Conservation (phyloP, 2,329 filamentous ascomycete species). For the Neonectria faginata region DNA sequence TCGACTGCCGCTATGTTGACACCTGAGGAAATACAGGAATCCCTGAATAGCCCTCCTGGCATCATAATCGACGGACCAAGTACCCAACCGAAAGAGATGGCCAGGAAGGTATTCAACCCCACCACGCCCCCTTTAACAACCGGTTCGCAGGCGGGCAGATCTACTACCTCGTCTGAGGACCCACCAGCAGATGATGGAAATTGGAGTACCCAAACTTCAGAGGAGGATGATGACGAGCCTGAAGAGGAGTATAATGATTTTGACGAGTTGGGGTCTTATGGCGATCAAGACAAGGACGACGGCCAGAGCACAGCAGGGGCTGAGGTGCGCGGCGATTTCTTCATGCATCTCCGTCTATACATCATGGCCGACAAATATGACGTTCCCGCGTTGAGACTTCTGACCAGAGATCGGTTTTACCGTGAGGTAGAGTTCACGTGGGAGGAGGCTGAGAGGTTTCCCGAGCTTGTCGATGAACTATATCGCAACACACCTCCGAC, state of each 20-base stretch:
- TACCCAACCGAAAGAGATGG: no score
- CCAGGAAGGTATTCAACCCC: no score
- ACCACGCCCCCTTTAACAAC: neutral
- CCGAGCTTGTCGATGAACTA: slow-evolving; percentile 29
- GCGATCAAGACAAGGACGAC: neutral
- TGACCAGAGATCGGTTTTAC: slow-evolving; percentile 49
- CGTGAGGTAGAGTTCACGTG: slow-evolving; percentile 31
- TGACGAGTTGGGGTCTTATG: neutral
- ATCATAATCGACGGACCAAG: neutral
- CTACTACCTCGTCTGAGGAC: neutral
- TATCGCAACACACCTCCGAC: slow-evolving; percentile 17
- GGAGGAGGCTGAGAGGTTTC: slow-evolving; percentile 21
- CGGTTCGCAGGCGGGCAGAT: neutral
- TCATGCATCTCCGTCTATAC: slow-evolving; percentile 46
- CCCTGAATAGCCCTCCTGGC: slow-evolving; percentile 21
- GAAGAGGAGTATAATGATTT: slow-evolving; percentile 34
- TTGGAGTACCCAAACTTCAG: neutral
- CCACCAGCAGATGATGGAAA: neutral
- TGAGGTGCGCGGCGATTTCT: slow-evolving; percentile 18
- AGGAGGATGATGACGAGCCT: neutral
- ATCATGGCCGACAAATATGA: slow-evolving; percentile 53
- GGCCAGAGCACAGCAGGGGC: neutral
- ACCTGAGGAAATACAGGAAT: slow-evolving; percentile 20
- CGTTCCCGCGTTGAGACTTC: slow-evolving; percentile 47
- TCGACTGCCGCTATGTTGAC: neutral